These are phyloP conservation scores for Arthroderma sp. DNA, from an alignment of 2,329 filamentous ascomycete genomes.

Conservation along the genomic window DNA sequence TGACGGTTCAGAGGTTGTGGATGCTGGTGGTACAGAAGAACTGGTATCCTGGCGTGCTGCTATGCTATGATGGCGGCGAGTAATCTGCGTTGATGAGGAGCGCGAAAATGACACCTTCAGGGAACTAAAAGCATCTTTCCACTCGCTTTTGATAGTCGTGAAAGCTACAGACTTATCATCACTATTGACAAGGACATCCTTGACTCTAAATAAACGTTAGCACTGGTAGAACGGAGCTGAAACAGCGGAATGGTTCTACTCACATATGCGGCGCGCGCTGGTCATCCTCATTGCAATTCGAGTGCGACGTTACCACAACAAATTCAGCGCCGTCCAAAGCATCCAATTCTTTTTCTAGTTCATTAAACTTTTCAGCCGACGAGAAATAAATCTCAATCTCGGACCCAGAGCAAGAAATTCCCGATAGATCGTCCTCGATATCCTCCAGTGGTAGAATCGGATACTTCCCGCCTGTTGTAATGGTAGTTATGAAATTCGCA, in stretches of 20 bases:
- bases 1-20: conserved; percentile 2
- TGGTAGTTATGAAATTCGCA: conserved; percentile 1
- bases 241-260: conserved; percentile 1
- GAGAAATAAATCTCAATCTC: conserved; percentile 8
- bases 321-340: conserved; percentile 4
- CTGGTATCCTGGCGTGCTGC: conserved; percentile 4
- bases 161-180: background rate
- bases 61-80: conserved; percentile 2
- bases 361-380: conserved; percentile 2
- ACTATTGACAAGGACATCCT: too few relatives aligned
- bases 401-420: conserved; percentile 2
- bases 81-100: conserved; percentile 5
- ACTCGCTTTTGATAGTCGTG: background rate
- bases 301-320: conserved; percentile 12
- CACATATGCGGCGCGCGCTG: conserved; percentile 12
- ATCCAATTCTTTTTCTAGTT: conserved; percentile 6
- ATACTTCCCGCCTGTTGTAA: conserved; percentile 1
- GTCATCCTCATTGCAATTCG: conserved; percentile 12
- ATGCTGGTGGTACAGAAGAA: background rate
- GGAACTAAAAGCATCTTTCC: conserved; percentile 12
- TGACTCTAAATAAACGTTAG: background rate
- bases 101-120: conserved; percentile 11
- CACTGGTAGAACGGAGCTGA: too few relatives aligned
- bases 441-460: conserved; percentile 5
- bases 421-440: conserved; percentile 1